phyloP scores from a whole-genome alignment of 495 filamentous ascomycete genomes.

The Xeromyces bisporus region DNA sequence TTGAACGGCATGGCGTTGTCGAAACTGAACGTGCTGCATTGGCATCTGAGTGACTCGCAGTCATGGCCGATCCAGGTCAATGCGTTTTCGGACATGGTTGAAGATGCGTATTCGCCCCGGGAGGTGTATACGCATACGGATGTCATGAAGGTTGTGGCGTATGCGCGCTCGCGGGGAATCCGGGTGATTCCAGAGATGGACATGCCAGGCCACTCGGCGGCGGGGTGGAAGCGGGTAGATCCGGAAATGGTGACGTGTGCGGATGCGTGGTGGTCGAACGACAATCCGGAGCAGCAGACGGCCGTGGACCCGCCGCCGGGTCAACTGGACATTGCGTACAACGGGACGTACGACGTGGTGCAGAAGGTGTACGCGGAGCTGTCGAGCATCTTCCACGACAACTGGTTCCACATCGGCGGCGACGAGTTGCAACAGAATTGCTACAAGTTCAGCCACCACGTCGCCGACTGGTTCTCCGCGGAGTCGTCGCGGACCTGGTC shows the following conservation, averaged over 20 bases:
- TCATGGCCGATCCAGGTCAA: conserved; percentile 35
- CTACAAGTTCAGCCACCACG: conserved; percentile 35
- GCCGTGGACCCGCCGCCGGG: conserved; percentile 40
- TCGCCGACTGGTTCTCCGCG: conserved; percentile 30
- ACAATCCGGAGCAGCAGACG: conserved; percentile 32
- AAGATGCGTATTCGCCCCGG: conserved; percentile 34
- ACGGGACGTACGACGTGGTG: conserved; percentile 36
- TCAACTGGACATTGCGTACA: conserved; percentile 38
- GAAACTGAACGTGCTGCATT: conserved; percentile 36
- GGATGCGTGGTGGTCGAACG: conserved; percentile 41
- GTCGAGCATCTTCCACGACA: conserved; percentile 32
- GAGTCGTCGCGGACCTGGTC: conserved; percentile 33
- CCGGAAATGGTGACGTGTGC: conserved; percentile 32
- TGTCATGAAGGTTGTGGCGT: conserved; percentile 25
- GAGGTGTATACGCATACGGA: conserved; percentile 26
- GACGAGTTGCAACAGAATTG: conserved; percentile 37
- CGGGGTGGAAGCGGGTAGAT: conserved; percentile 39
- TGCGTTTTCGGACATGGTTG: conserved; percentile 34
- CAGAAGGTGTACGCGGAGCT: conserved; percentile 36
- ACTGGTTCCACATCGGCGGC: conserved; percentile 38
- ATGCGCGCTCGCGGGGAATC: conserved; percentile 29
- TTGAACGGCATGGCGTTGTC: conserved; percentile 34
- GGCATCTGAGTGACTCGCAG: conserved; percentile 34
- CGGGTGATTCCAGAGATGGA: conserved; percentile 35
- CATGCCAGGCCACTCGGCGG: conserved; percentile 33